A percentile compares a stretch with the other conserved stretches of the same genome.
Conservation (phyloP, 805 yeast species). For the Pichia rugopelliculosa region DNA sequence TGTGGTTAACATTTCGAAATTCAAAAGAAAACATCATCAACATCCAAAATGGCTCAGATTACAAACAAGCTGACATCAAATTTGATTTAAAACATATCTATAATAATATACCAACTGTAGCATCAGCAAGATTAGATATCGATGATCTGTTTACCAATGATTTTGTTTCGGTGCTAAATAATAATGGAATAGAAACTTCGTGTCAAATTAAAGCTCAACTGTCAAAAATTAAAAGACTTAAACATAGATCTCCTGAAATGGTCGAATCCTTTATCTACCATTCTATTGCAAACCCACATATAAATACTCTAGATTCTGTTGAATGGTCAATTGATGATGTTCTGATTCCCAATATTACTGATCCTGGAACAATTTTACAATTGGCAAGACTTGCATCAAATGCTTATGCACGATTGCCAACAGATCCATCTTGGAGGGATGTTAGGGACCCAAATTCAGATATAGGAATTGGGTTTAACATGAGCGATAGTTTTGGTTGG, state of each 20-base stretch:
- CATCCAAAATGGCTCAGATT: neutral
- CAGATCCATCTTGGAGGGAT: constrained; percentile 82
- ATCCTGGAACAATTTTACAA: constrained; percentile 62
- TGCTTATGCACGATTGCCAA: constrained; percentile 78
- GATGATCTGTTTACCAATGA: neutral
- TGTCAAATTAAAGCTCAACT: constrained; percentile 14
- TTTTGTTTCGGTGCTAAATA: neutral
- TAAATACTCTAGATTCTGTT: constrained; percentile 34
- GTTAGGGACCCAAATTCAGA: constrained; percentile 16
- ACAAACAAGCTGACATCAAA: neutral
- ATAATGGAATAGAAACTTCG: constrained; percentile 7
- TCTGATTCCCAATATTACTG: constrained; percentile 66
- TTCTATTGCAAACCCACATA: constrained; percentile 35
- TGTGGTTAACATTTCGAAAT: neutral
- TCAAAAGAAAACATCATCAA: neutral
- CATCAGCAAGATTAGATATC: neutral
- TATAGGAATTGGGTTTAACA: constrained; percentile 34
- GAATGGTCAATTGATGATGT: constrained; percentile 59
- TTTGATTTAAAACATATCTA: constrained; percentile 7
- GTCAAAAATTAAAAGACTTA: constrained; percentile 30
- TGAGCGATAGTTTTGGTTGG: constrained; percentile 77
- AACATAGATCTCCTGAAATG: constrained; percentile 47
- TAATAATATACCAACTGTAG: neutral
- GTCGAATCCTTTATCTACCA: constrained; percentile 59
- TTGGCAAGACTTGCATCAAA: constrained; percentile 84